phyloP scores from a whole-genome alignment of 1,139 yeast species.

The Keqinozyma sinolaborantium region DNA sequence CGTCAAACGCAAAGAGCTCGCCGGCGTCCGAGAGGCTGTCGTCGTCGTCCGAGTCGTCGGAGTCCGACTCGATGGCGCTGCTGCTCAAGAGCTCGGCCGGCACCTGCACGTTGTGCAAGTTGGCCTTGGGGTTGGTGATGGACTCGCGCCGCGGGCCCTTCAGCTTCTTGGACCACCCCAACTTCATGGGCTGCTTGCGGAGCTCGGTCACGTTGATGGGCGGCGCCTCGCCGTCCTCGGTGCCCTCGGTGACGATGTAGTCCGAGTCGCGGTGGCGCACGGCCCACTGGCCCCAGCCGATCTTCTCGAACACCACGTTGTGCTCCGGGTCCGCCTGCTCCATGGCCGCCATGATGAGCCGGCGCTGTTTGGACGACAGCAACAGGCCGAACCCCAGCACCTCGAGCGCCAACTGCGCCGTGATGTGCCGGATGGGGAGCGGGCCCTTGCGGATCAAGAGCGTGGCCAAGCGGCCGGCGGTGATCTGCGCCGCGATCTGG shows the following conservation, averaged over 20 bases:
- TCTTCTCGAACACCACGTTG: constrained; percentile 77
- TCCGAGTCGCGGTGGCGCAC: constrained; percentile 57
- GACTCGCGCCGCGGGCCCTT: constrained; percentile 45
- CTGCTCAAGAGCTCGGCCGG: constrained; percentile 32
- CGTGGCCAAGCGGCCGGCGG: constrained; percentile 73
- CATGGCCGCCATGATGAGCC: constrained; percentile 85
- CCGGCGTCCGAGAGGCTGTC: constrained; percentile 18
- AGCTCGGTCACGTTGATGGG: constrained; percentile 35
- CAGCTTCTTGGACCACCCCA: constrained; percentile 45
- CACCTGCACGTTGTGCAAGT: constrained; percentile 43
- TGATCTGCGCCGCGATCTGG: constrained; percentile 83
- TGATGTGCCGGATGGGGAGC: constrained; percentile 84
- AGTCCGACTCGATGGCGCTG: constrained; percentile 39
- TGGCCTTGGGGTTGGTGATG: constrained; percentile 46
- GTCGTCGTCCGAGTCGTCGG: constrained; percentile 42
- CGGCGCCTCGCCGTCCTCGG: constrained; percentile 20
- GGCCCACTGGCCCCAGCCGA: constrained; percentile 99
- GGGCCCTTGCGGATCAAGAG: constrained; percentile 77
- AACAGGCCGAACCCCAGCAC: constrained; percentile 78
- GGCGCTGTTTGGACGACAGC: constrained; percentile 82
- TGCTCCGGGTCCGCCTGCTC: constrained; percentile 61
- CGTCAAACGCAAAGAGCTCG: constrained; percentile 42
- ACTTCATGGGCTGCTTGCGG: constrained; percentile 36
- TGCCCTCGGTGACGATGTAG: constrained; percentile 46
- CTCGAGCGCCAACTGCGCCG: constrained; percentile 70